Base-by-base conservation (phyloP, 1,284 basidiomycete species). In the Trichosporon ovoides region DNA sequence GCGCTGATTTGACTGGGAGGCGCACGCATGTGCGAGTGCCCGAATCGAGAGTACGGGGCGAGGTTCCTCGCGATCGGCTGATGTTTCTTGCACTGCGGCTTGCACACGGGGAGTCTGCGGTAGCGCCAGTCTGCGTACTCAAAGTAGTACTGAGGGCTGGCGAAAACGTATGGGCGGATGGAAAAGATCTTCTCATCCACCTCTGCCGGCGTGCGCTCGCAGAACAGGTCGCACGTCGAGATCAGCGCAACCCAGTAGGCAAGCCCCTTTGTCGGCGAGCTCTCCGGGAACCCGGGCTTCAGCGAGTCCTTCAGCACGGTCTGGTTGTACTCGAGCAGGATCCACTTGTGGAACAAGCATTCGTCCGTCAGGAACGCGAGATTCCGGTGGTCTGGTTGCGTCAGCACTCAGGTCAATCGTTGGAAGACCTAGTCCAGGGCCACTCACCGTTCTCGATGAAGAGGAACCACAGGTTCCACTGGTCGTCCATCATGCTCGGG, bases 121-220 rank as follows among this genome's bases (percentile, higher is more conserved):
- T 76, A 66, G 16, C 74, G 73, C 80, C 80, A 82, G 0, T 79
- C 78, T 0, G 77, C 80, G 59, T 77, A 73, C 49, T 67, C 77
- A 10, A 79, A 71, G 38, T 80, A 77, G 63, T 81, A 82, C 71
- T 77, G 67, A 11, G 80, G 80, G 19, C 78, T 78, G 0, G 79
- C 80, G 64, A 82, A 81, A 13, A 81, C 80, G 59, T 77, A 82
- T 0, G 81, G 81, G 14, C 80, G 73, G 18, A 81, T 68, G 20
- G 81, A 76, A 61, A 81, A 82, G 57, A 81, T 76, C 63, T 78
- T 78, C 60, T 81, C 77, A 55, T 81, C 80, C n/a, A 79, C 72
- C 53, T 80, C 78, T 13, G 72, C 69, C 2, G 67, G 58, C 0
- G 68, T 75, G 33, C 78, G 76, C 20, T 72, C 71, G 2, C 53